Conservation (phyloP, 768 basidiomycete species). For the Coprinopsis marcescibilis region DNA sequence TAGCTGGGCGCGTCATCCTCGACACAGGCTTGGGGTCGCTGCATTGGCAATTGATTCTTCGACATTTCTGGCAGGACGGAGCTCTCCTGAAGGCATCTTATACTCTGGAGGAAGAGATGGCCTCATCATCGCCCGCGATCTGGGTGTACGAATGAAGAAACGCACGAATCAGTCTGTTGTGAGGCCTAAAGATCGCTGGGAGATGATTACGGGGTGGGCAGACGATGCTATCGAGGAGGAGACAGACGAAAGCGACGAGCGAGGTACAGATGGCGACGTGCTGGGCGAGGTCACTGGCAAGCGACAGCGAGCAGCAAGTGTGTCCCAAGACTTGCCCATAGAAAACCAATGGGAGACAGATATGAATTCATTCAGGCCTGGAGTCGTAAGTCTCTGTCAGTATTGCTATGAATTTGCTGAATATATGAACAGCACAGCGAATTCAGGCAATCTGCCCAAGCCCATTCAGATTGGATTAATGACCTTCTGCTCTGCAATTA, state of each 20-base stretch:
- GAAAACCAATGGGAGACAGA: conserved; percentile 84
- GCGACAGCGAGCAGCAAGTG: conserved; percentile 31
- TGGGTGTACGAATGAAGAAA: conserved; percentile 60
- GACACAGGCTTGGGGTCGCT: conserved; percentile 82
- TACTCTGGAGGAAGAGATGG: conserved; percentile 91
- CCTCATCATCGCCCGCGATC: conserved; percentile 82
- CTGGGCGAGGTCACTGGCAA: conserved; percentile 58
- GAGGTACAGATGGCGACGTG: conserved; percentile 67
- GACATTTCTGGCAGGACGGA: conserved; percentile 64
- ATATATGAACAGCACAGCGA: conserved; percentile 37
- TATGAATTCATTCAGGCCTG: conserved; percentile 39
- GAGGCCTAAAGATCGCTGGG: conserved; percentile 49
- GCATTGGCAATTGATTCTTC: conserved; percentile 85
- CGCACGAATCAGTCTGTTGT: conserved; percentile 25
- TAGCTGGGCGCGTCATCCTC: conserved; percentile 45
- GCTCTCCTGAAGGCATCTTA: conserved; percentile 75
- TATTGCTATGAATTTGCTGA: conserved; percentile 7
- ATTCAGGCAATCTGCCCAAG: conserved; percentile 86
- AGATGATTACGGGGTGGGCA: conserved; percentile 79
- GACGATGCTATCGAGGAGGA: conserved; percentile 67
- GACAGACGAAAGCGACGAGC: conserved; percentile 54
- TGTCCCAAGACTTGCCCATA: conserved; percentile 41
- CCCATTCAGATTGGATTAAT: conserved; percentile 95
- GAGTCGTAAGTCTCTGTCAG: conserved; percentile 35
- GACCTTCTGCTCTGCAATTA: conserved; percentile 88